Percentiles rank a stretch among this genome's conserved stretches.
Evolutionary conservation across 352 stramenopile species (phyloP).

Genomic region (Pseudoperonospora humuli): DNA sequence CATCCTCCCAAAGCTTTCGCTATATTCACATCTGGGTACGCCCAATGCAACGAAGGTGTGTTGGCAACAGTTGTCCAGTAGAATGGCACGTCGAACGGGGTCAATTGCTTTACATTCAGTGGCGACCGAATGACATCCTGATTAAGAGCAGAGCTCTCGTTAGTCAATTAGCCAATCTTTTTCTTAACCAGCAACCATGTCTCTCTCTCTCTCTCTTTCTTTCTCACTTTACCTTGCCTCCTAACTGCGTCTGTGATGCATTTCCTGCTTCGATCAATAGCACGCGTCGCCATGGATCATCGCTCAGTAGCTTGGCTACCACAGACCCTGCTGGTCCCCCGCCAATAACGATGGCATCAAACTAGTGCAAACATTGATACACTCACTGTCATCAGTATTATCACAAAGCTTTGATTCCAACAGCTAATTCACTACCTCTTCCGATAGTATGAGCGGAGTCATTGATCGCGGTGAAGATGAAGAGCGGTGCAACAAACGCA

Average conservation of each 20-base stretch:
- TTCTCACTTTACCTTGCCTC: constrained; percentile 32
- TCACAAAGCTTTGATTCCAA: background rate
- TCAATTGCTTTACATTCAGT: constrained; percentile 41
- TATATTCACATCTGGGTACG: constrained; percentile 74
- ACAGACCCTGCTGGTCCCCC: constrained; percentile 52
- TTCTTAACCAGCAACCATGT: background rate
- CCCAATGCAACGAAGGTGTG: constrained; percentile 53
- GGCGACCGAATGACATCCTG: constrained; percentile 33
- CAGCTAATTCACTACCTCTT: constrained; percentile 15
- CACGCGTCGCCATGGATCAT: constrained; percentile 49
- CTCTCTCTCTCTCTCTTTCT: background rate
- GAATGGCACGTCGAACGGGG: constrained; percentile 77
- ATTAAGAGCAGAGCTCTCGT: background rate
- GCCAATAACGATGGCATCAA: constrained; percentile 54
- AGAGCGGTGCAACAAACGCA: constrained; percentile 6
- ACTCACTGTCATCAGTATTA: background rate
- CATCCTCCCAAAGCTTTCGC: constrained; percentile 81
- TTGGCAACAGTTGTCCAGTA: constrained; percentile 83
- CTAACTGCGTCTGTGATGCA: constrained; percentile 44
- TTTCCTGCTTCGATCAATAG: constrained; percentile 60
- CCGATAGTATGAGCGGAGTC: constrained; percentile 12
- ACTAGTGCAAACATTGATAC: constrained; percentile 21
- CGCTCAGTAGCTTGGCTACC: constrained; percentile 40
- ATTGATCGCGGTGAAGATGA: background rate
- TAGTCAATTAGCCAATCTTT: background rate